phyloP scores from a whole-genome alignment of 352 stramenopile species.

The Phytophthora rubi region DNA sequence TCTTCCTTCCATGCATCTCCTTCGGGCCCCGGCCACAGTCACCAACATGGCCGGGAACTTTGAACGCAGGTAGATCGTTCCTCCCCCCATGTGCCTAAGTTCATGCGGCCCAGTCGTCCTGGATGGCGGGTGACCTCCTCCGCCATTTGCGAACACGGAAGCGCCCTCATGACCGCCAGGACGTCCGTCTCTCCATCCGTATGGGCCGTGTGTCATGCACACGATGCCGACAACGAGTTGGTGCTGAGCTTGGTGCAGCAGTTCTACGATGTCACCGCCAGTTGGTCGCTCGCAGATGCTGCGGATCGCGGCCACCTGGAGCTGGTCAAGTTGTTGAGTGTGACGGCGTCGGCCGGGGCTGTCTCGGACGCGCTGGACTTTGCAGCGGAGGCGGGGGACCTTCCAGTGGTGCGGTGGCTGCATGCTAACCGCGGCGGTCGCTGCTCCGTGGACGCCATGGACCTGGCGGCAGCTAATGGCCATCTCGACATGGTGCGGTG shows the following conservation, averaged over 20 bases:
- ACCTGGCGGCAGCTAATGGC: constrained; percentile 36
- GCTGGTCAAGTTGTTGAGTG: constrained; percentile 39
- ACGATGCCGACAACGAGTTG: constrained; percentile 33
- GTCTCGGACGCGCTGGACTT: constrained; percentile 31
- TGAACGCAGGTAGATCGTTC: constrained; percentile 4
- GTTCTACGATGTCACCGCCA: constrained; percentile 48
- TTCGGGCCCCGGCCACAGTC: background rate
- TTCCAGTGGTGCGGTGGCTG: constrained; percentile 43
- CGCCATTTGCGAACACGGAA: constrained; percentile 16
- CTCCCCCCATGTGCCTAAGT: background rate
- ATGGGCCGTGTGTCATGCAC: constrained; percentile 41
- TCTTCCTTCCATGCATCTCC: background rate
- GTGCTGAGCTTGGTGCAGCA: constrained; percentile 47
- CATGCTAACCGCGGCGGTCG: constrained; percentile 36
- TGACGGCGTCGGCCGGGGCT: background rate
- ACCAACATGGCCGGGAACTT: background rate
- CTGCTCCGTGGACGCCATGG: constrained; percentile 40
- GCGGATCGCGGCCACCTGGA: constrained; percentile 46
- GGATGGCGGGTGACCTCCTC: background rate
- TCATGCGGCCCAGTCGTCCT: background rate
- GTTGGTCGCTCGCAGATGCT: constrained; percentile 48
- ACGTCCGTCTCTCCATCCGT: constrained; percentile 45
- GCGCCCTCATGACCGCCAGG: background rate
- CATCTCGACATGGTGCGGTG: constrained; percentile 42
- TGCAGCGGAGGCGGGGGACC: constrained; percentile 31